A percentile compares a stretch with the other conserved stretches of the same genome.
phyloP scores from a whole-genome alignment of 1,139 yeast genomes.

The Yamadazyma dendronema region DNA sequence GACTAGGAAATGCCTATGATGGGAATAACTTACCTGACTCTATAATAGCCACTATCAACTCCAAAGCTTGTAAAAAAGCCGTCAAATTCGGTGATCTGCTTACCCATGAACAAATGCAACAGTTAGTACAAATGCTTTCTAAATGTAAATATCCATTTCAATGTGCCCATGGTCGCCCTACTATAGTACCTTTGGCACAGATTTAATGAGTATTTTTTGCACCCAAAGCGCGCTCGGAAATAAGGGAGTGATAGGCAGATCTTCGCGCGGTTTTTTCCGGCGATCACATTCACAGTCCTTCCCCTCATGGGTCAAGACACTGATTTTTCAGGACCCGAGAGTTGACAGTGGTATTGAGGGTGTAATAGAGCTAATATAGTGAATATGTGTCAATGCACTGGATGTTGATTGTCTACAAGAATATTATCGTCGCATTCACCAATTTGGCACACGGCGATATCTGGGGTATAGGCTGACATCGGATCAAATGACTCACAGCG shows the following conservation, averaged over 20 bases:
- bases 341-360: too few species aligned
- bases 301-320: constrained; percentile 3
- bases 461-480: not conserved
- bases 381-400: too few species aligned
- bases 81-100: constrained; percentile 70
- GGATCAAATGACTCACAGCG: constrained; percentile 2
- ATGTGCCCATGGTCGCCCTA: constrained; percentile 89
- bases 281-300: not conserved
- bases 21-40: constrained; percentile 41
- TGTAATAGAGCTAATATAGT: too few species aligned
- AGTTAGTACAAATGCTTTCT: constrained; percentile 40
- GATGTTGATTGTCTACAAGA: too few species aligned
- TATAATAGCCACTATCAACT: constrained; percentile 49
- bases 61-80: constrained; percentile 71
- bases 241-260: not conserved
- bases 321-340: too few species aligned
- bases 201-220: constrained; percentile 2
- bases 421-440: too few species aligned
- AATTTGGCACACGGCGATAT: not conserved
- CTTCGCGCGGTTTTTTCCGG: not conserved
- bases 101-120: constrained; percentile 39
- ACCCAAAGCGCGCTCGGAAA: constrained; percentile 1
- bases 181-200: constrained; percentile 52
- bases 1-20: not conserved
- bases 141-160: constrained; percentile 63